Conservation (phyloP, 2,329 filamentous ascomycete genomes). For the Talaromyces albobiverticillius region DNA sequence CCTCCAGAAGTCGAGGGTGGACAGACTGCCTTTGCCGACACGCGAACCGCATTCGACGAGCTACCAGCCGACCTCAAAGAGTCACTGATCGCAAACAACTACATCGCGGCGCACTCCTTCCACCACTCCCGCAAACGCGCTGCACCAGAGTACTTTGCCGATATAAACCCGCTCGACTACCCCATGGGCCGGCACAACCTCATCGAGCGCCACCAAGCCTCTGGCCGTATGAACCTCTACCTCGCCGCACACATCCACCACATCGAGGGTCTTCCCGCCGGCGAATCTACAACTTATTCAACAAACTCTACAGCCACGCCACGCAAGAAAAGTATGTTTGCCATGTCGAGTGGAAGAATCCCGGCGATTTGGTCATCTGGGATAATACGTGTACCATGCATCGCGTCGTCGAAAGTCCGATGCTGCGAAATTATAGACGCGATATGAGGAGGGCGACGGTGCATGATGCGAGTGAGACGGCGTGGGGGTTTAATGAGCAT, state of each 20-base stretch:
- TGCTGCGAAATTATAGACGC: constrained; percentile 47
- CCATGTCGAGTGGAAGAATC: constrained; percentile 47
- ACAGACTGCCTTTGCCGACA: constrained; percentile 54
- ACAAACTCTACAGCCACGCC: constrained; percentile 41
- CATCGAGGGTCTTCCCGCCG: constrained; percentile 40
- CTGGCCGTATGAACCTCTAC: constrained; percentile 52
- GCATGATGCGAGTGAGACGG: constrained; percentile 44
- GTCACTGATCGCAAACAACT: constrained; percentile 38
- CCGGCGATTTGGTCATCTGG: constrained; percentile 57
- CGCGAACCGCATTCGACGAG: constrained; percentile 50
- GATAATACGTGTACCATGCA: constrained; percentile 60
- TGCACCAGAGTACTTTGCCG: constrained; percentile 47
- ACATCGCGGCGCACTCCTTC: constrained; percentile 51
- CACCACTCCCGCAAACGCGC: constrained; percentile 52
- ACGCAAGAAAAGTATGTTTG: constrained; percentile 48
- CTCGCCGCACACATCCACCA: constrained; percentile 54
- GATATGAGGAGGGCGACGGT: constrained; percentile 59
- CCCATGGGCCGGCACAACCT: constrained; percentile 48
- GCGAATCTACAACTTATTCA: constrained; percentile 35
- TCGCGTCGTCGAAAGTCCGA: constrained; percentile 48
- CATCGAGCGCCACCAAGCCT: constrained; percentile 51
- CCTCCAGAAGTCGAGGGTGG: constrained; percentile 49
- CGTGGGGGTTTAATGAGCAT: constrained; percentile 42
- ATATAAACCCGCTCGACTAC: constrained; percentile 39
- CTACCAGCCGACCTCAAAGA: constrained; percentile 36